Evolutionary conservation across 148 eudicot species (phyloP).

Genomic region (Pouteria glomerata): DNA sequence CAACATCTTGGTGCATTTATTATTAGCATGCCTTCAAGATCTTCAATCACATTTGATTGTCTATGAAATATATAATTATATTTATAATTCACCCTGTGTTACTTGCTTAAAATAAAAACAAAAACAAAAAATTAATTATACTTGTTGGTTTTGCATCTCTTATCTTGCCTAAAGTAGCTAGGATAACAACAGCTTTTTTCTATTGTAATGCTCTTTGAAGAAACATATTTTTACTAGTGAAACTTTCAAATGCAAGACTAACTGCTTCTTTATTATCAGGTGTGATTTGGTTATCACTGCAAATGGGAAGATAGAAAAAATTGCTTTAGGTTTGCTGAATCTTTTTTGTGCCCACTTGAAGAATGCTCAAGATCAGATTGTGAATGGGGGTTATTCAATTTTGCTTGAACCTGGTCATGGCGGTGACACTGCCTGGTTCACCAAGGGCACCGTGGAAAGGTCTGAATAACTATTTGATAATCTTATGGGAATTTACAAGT

Average conservation of each 20-base stretch:
- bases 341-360: slow-evolving; percentile 90
- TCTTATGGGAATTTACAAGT: background rate
- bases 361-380: slow-evolving; percentile 93
- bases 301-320: slow-evolving; percentile 78
- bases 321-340: slow-evolving; percentile 84
- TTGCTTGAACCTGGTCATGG: slow-evolving; percentile 76
- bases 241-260: slow-evolving; percentile 7
- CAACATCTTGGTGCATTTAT: slow-evolving; percentile 96
- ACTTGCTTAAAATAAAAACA: too few species aligned
- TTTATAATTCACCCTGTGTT: too few species aligned
- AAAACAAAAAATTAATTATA: too few species aligned
- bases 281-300: slow-evolving; percentile 81
- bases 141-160: too few species aligned
- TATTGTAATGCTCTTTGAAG: too few species aligned
- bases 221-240: background rate
- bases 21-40: slow-evolving; percentile 80
- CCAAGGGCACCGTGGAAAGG: slow-evolving; percentile 95
- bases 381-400: slow-evolving; percentile 90
- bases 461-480: slow-evolving; percentile 24
- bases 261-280: slow-evolving; percentile 41
- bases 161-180: too few species aligned
- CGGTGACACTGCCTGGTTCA: slow-evolving; percentile 74
- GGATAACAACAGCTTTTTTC: too few species aligned
- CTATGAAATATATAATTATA: too few species aligned
- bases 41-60: slow-evolving; percentile 83